Evolutionary conservation across 108 stramenopile genomes (phyloP).

Genomic region (Nitzschia palea): DNA sequence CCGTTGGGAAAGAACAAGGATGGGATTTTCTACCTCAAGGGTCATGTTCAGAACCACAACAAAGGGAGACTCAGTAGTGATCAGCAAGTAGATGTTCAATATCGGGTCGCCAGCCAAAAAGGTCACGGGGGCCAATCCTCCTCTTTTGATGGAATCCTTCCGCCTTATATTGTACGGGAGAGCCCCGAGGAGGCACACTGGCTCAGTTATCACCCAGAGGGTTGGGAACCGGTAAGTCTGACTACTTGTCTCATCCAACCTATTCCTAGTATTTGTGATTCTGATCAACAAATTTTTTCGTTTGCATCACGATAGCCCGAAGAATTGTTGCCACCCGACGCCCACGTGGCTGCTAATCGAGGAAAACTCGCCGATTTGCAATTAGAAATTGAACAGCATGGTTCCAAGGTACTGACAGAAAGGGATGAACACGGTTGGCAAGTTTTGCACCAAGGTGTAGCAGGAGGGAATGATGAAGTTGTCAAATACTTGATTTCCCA

Average conservation of each 20-base stretch:
- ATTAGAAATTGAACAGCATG: constrained; percentile 24
- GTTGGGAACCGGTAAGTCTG: constrained; percentile 33
- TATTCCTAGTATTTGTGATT: background rate
- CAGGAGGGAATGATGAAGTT: constrained; percentile 41
- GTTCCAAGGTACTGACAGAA: constrained; percentile 10
- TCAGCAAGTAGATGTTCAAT: constrained; percentile 8
- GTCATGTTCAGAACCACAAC: background rate
- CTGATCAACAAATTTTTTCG: background rate
- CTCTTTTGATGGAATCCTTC: constrained; percentile 12
- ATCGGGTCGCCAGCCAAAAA: constrained; percentile 3
- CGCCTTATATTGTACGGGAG: constrained; percentile 51
- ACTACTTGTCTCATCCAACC: background rate
- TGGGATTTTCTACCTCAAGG: constrained; percentile 4
- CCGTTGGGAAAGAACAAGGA: constrained; percentile 28
- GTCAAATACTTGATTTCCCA: constrained; percentile 43
- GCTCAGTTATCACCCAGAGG: constrained; percentile 36
- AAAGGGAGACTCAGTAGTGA: background rate
- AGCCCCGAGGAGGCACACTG: constrained; percentile 49
- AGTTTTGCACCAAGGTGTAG: constrained; percentile 42
- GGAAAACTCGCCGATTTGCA: constrained; percentile 49
- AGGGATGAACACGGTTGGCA: constrained; percentile 62
- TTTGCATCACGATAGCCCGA: background rate
- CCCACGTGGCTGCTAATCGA: constrained; percentile 51
- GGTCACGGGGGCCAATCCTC: constrained; percentile 30
- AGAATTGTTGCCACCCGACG: constrained; percentile 32